Conservation (phyloP, 495 filamentous ascomycete species). For the Lophiotrema nucula region DNA sequence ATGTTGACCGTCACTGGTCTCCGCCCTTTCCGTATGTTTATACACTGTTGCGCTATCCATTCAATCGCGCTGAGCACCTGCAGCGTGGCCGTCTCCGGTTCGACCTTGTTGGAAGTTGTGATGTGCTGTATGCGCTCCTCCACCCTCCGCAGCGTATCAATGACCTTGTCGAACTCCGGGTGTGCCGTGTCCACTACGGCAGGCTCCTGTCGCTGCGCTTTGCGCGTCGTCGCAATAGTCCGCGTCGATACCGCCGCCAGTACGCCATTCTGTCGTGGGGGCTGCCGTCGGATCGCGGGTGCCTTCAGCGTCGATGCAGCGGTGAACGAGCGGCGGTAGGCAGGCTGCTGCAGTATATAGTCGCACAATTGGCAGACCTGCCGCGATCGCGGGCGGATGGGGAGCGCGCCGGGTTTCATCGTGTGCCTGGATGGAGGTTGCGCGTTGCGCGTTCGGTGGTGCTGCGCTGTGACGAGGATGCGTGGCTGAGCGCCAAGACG, state of each 20-base stretch:
- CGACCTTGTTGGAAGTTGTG: conserved; percentile 18
- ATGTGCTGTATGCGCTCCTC: conserved; percentile 23
- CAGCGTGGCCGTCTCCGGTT: conserved; percentile 20
- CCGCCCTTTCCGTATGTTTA: conserved; percentile 11
- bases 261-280: conserved; percentile 3
- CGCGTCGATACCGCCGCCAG: conserved; percentile 9
- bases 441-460: neutral
- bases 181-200: neutral
- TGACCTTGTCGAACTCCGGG: neutral
- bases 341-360: conserved; percentile 30
- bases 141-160: conserved; percentile 6
- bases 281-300: conserved; percentile 16
- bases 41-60: conserved; percentile 15
- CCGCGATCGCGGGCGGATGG: conserved; percentile 21
- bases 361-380: conserved; percentile 33
- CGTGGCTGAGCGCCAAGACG: conserved; percentile 14
- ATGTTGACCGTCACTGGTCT: conserved; percentile 1
- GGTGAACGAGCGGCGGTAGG: conserved; percentile 20
- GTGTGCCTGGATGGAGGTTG: conserved; percentile 3
- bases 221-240: neutral
- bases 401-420: conserved; percentile 24
- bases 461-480: conserved; percentile 12
- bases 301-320: conserved; percentile 13
- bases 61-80: conserved; percentile 18
- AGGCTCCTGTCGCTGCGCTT: neutral